Percentiles rank a stretch among this genome's conserved stretches.
Conservation (phyloP, 192 early-diverging fungal species). For the Diversispora eburnea region DNA sequence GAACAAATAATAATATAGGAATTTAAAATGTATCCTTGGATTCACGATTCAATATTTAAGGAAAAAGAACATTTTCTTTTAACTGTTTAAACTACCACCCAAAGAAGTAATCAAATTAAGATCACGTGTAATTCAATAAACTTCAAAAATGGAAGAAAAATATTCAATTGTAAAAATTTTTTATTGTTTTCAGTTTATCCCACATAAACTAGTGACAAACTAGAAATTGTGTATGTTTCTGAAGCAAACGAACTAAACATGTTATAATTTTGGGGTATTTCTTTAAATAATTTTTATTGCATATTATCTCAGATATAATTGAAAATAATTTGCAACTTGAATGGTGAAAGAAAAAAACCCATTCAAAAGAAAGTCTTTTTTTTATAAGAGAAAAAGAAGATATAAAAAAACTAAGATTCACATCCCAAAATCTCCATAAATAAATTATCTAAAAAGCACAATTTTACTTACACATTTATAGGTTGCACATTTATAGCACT, state of each 20-base stretch:
- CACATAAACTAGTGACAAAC: neutral
- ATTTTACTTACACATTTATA: slow-evolving; percentile 36
- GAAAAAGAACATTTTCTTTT: neutral
- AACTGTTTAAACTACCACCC: neutral
- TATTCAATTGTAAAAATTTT: neutral
- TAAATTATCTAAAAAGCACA: neutral
- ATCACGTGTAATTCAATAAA: slow-evolving; percentile 13
- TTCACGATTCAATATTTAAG: neutral
- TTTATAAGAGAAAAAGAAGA: neutral
- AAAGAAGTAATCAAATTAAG: neutral
- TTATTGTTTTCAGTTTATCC: neutral
- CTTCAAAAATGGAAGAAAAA: neutral
- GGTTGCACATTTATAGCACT: slow-evolving; percentile 22
- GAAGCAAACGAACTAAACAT: neutral
- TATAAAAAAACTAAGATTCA: neutral
- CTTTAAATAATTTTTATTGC: neutral
- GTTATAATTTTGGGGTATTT: neutral
- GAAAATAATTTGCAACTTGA: neutral
- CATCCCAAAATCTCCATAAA: neutral
- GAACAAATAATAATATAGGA: neutral
- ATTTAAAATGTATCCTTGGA: neutral
- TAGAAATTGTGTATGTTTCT: neutral
- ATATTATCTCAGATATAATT: neutral
- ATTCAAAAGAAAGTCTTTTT: neutral
- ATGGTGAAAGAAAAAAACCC: neutral